Base-by-base conservation (phyloP, 2,329 filamentous ascomycete species). In the Raffaelea arxii region DNA sequence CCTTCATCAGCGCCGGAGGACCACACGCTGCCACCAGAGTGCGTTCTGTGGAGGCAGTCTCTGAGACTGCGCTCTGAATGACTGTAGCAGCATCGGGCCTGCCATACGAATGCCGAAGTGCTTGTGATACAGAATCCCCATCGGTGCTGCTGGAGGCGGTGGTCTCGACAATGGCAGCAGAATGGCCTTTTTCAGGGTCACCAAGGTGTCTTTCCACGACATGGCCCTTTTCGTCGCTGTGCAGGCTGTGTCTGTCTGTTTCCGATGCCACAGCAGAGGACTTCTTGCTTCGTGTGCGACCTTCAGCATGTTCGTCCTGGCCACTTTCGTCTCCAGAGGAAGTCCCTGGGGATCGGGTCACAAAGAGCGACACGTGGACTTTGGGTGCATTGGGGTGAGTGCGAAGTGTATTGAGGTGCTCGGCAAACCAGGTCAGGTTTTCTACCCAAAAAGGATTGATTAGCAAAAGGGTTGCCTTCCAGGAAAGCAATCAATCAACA, bases 21-120 rank as follows among this genome's bases (percentile, higher is more conserved):
- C 72, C 72, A 56, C 72, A 76, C 2, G 65, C 71, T 3, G 67
- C 70, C 36, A 76, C 62, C 9, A 68, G 60, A 21, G 71, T 61
- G 23, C 66, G 63, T 50, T 69, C 61, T 36, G 62, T 56, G 14
- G 55, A 49, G 1, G 54, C 54, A 3, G 61, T 58, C 6, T 59
- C 60, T 2, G 48, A 50, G 19, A 73, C 62, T 1, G 65, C 63
- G 19, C 59, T 55, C 6, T 57, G 59, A 42, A 74, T 66, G 9
- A 68, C 57, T 0, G 56, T 54, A 11, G 58, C 60, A 16, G 67
- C 55, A 51, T 72, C 65, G 2, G 70, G 70, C 16, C 70, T 58
- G 2, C 70, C 69, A 47, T 68, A 51, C 4, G 59, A 53, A 25
- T 66, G 52, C 18, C 55, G 48, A 24, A 52, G 35, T 49, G 11